A percentile compares a stretch with the other conserved stretches of the same genome.
Conservation (phyloP, 164 flowering plant genomes). For the Buxus sempervirens region DNA sequence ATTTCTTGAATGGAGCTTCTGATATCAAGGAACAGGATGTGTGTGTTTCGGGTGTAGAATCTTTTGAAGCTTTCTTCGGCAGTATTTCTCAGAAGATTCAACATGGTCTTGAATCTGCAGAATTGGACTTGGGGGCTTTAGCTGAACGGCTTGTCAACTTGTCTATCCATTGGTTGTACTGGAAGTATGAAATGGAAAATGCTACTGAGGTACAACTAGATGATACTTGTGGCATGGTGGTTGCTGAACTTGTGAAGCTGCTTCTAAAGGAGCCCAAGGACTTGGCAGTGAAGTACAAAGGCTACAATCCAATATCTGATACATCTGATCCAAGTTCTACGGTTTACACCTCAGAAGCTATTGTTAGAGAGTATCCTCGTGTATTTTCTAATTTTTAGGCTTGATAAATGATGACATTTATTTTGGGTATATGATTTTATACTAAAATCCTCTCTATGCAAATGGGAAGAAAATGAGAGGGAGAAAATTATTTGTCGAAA, state of each 20-base stretch:
- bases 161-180: constrained; percentile 45
- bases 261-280: constrained; percentile 67
- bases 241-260: constrained; percentile 42
- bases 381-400: background rate
- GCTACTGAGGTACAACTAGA: constrained; percentile 14
- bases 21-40: constrained; percentile 31
- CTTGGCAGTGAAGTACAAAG: constrained; percentile 41
- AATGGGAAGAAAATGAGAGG: too few species aligned
- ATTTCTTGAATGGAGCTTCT: constrained; percentile 25
- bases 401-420: background rate
- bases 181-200: constrained; percentile 31
- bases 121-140: constrained; percentile 64
- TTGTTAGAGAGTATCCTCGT: constrained; percentile 84
- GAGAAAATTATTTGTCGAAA: too few species aligned
- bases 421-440: too few species aligned
- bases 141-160: constrained; percentile 72
- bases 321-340: constrained; percentile 26
- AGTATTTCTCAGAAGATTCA: constrained; percentile 53
- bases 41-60: constrained; percentile 32
- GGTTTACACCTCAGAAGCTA: constrained; percentile 28
- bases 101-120: constrained; percentile 55
- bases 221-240: constrained; percentile 19
- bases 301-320: constrained; percentile 18
- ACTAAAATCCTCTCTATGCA: too few species aligned
- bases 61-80: constrained; percentile 48